phyloP scores from a whole-genome alignment of 2,329 filamentous ascomycete species.

The Sporothrix humicola region DNA sequence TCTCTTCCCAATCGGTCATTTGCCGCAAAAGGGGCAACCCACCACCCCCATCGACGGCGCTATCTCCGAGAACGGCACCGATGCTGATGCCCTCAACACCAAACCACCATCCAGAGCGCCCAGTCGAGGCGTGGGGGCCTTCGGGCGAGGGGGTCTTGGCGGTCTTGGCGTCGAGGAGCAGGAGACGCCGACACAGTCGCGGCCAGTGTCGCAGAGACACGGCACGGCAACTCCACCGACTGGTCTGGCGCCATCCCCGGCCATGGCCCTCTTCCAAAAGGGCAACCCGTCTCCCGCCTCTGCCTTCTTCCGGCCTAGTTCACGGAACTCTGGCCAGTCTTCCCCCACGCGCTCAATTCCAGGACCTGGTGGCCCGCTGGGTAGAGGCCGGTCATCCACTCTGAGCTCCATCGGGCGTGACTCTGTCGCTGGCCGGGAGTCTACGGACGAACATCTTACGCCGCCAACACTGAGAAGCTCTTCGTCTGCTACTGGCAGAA shows the following conservation, averaged over 20 bases:
- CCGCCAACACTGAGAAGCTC: slow-evolving; percentile 76
- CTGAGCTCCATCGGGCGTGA: slow-evolving; percentile 79
- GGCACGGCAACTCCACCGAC: slow-evolving; percentile 42
- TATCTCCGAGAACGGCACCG: slow-evolving; percentile 29
- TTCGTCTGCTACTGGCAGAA: slow-evolving; percentile 79
- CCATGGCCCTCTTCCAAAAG: slow-evolving; percentile 44
- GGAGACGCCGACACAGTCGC: slow-evolving; percentile 44
- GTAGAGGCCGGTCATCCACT: slow-evolving; percentile 82
- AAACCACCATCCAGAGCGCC: slow-evolving; percentile 3
- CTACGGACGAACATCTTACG: slow-evolving; percentile 71
- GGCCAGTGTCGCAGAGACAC: slow-evolving; percentile 41
- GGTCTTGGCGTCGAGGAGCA: slow-evolving; percentile 35
- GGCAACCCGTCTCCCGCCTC: slow-evolving; percentile 54
- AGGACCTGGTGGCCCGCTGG: slow-evolving; percentile 2
- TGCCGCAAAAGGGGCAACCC: slow-evolving; percentile 63
- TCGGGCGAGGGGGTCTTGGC: slow-evolving; percentile 30
- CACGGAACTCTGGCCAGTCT: slow-evolving; percentile 67
- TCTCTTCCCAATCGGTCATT: slow-evolving; percentile 81
- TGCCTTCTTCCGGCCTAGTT: slow-evolving; percentile 56
- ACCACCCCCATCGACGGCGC: slow-evolving; percentile 30
- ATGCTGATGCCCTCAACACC: background rate
- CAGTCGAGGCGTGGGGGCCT: slow-evolving; percentile 26
- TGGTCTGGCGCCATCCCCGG: slow-evolving; percentile 45
- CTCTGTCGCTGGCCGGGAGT: slow-evolving; percentile 72
- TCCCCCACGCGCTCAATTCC: slow-evolving; percentile 58